Evolutionary conservation across 352 stramenopile species (phyloP).

Genomic region (Globisporangium irregulare): DNA sequence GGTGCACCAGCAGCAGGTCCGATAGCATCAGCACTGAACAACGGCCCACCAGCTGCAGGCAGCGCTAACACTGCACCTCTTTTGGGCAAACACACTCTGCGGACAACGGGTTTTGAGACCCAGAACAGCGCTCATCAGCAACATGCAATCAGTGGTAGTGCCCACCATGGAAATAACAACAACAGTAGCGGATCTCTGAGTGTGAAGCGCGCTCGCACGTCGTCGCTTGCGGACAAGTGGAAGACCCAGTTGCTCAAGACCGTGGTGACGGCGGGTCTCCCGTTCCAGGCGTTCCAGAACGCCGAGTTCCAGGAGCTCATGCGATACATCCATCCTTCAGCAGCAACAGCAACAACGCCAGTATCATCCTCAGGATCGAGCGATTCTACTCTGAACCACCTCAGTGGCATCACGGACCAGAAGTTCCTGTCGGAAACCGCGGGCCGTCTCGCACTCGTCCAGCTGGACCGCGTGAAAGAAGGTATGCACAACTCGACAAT

Average conservation of each 20-base stretch:
- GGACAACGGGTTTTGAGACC: background rate
- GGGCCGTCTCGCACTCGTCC: slow-evolving; percentile 31
- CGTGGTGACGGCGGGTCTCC: slow-evolving; percentile 34
- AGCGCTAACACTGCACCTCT: background rate
- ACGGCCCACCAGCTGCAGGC: background rate
- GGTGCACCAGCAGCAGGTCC: background rate
- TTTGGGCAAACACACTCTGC: slow-evolving; percentile 10
- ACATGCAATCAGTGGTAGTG: background rate
- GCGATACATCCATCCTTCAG: slow-evolving; percentile 20
- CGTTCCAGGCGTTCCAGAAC: slow-evolving; percentile 38
- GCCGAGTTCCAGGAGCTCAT: slow-evolving; percentile 46
- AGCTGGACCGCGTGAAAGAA: slow-evolving; percentile 79
- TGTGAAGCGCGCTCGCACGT: slow-evolving; percentile 5
- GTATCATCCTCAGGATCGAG: background rate
- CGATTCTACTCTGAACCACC: background rate
- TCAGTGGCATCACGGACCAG: slow-evolving; percentile 23
- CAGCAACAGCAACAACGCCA: background rate
- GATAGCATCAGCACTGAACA: background rate
- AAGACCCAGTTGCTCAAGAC: slow-evolving; percentile 28
- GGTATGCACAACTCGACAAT: slow-evolving; percentile 79
- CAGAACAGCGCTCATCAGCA: background rate
- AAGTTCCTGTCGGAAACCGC: slow-evolving; percentile 41
- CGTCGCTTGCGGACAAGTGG: background rate
- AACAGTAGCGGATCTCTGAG: background rate
- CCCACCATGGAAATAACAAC: background rate